Percentiles rank a stretch among this genome's conserved stretches.
phyloP scores from a whole-genome alignment of 2,329 filamentous ascomycete genomes.

The Sarocladiaceae sp. region DNA sequence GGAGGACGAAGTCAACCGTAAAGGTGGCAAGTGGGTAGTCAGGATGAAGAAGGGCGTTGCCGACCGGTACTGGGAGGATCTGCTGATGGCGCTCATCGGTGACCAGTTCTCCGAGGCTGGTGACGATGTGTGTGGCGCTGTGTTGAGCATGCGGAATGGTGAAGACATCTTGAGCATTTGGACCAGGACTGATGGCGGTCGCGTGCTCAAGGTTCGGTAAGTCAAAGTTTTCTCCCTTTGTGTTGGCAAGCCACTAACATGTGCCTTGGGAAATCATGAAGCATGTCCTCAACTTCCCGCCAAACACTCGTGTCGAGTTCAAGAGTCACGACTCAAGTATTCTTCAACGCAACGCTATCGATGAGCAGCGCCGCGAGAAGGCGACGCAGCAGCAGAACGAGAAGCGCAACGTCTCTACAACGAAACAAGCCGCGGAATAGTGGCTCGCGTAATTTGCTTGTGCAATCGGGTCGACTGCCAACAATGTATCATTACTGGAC shows the following conservation, averaged over 20 bases:
- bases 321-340: slow-evolving; percentile 97
- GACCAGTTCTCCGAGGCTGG: slow-evolving; percentile 91
- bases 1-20: slow-evolving; percentile 97
- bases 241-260: no score
- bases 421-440: slow-evolving; percentile 30
- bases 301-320: slow-evolving; percentile 88
- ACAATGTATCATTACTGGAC: slow-evolving; percentile 9
- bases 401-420: slow-evolving; percentile 28
- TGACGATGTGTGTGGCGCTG: slow-evolving; percentile 92
- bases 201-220: slow-evolving; percentile 94
- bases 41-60: slow-evolving; percentile 95
- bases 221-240: no score
- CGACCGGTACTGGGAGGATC: slow-evolving; percentile 95
- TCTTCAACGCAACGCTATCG: slow-evolving; percentile 82
- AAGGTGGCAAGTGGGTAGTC: slow-evolving; percentile 96
- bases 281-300: slow-evolving; percentile 77
- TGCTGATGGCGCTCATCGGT: slow-evolving; percentile 84
- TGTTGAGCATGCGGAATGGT: slow-evolving; percentile 88
- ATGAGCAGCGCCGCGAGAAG: slow-evolving; percentile 89
- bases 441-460: background rate
- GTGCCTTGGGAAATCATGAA: slow-evolving; percentile 92
- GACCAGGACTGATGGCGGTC: slow-evolving; percentile 88
- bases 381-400: slow-evolving; percentile 43
- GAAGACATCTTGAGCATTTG: slow-evolving; percentile 98
- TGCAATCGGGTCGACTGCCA: background rate